Percentiles rank a stretch among this genome's conserved stretches.
Conservation (phyloP, 2,329 filamentous ascomycete species). For the Pseudocercospora fijiensis region DNA sequence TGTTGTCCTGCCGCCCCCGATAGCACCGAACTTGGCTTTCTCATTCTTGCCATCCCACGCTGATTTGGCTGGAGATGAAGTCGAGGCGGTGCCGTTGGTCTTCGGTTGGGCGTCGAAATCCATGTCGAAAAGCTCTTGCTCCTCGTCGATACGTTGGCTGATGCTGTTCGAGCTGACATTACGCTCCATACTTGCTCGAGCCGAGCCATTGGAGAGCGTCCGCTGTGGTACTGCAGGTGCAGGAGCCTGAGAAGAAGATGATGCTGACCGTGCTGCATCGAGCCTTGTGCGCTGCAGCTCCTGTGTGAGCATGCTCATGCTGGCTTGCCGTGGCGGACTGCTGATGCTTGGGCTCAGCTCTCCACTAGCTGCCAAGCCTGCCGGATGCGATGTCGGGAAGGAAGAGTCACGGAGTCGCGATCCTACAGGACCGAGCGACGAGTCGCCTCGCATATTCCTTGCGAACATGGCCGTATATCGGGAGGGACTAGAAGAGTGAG, state of each 20-base stretch:
- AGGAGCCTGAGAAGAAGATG: constrained; percentile 9
- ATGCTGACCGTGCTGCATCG: constrained; percentile 34
- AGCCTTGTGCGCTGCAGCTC: constrained; percentile 44
- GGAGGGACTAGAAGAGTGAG: constrained; percentile 61
- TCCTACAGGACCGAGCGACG: constrained; percentile 60
- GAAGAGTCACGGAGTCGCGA: constrained; percentile 62
- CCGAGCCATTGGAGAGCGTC: constrained; percentile 27
- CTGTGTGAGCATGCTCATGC: constrained; percentile 63
- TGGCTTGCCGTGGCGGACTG: constrained; percentile 57
- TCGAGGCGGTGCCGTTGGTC: not conserved
- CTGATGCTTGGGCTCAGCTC: constrained; percentile 48
- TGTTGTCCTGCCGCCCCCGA: constrained; percentile 22
- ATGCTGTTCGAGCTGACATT: constrained; percentile 27
- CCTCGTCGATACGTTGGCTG: constrained; percentile 29
- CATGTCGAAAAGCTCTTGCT: constrained; percentile 30
- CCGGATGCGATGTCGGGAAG: constrained; percentile 25
- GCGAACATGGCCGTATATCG: constrained; percentile 60
- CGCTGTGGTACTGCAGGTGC: constrained; percentile 14
- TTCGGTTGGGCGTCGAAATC: constrained; percentile 23
- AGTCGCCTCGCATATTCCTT: constrained; percentile 33
- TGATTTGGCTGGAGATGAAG: not conserved
- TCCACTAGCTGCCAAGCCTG: constrained; percentile 23
- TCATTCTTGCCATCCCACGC: constrained; percentile 8
- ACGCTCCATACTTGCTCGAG: constrained; percentile 26
- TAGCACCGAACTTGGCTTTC: constrained; percentile 22